A percentile compares a stretch with the other conserved stretches of the same genome.
Conservation (phyloP, 306 rosid genomes). For the Cucurbita argyrosperma region DNA sequence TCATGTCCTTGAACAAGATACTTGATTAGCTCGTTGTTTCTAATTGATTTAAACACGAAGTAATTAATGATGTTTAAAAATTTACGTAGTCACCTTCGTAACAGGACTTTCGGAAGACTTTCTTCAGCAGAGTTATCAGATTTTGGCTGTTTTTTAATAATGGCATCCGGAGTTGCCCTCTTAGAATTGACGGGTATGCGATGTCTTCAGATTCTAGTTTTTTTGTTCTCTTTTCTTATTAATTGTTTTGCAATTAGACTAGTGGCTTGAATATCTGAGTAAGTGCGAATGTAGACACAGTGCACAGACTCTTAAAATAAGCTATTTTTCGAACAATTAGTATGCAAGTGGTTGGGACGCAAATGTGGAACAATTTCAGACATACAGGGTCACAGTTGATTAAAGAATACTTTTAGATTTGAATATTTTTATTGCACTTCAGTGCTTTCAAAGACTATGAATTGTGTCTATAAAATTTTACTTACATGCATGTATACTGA, state of each 20-base stretch:
- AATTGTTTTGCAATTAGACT: not conserved
- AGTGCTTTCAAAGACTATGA: not conserved
- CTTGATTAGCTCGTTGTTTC: not conserved
- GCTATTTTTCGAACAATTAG: not conserved
- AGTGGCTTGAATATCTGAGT: not conserved
- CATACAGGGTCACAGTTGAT: not conserved
- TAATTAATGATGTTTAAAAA: constrained; percentile 12
- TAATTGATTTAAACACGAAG: not conserved
- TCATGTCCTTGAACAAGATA: not conserved
- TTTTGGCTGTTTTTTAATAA: constrained; percentile 71
- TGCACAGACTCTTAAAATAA: not conserved
- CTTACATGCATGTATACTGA: not conserved
- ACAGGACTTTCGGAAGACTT: constrained; percentile 92
- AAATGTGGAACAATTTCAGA: not conserved
- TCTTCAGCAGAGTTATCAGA: constrained; percentile 80
- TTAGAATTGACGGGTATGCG: constrained; percentile 61
- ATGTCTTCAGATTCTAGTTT: not conserved
- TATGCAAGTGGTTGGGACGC: not conserved
- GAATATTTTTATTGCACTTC: not conserved
- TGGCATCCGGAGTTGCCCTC: constrained; percentile 75
- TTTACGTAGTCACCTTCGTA: constrained; percentile 38
- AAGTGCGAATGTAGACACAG: not conserved
- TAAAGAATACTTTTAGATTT: not conserved
- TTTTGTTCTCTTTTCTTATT: not conserved
- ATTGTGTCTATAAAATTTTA: not conserved